Conservation (phyloP, 176 grass and related monocot species). For the Elaeis guineensis region DNA sequence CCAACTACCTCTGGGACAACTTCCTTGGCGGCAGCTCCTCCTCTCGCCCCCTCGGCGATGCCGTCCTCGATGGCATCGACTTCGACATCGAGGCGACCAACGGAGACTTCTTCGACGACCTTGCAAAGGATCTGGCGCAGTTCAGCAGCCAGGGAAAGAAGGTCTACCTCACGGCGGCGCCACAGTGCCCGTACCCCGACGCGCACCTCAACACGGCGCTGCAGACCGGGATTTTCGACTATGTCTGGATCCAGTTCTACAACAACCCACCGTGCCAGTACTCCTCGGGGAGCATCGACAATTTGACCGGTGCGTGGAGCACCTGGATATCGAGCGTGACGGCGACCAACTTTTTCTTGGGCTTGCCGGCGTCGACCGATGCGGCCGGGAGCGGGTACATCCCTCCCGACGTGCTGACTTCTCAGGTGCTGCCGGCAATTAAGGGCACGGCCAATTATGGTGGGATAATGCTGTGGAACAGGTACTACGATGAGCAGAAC, state of each 20-base stretch:
- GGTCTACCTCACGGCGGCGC: constrained; percentile 37
- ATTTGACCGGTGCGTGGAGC: constrained; percentile 35
- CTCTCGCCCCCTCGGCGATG: constrained; percentile 38
- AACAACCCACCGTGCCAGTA: constrained; percentile 69
- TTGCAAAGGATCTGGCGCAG: constrained; percentile 29
- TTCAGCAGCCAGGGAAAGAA: constrained; percentile 7
- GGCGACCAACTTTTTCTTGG: constrained; percentile 43
- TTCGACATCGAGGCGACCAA: constrained; percentile 47
- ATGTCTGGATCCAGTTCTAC: constrained; percentile 95
- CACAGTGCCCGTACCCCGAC: constrained; percentile 58
- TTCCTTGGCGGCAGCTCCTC: constrained; percentile 34
- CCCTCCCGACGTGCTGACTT: constrained; percentile 13
- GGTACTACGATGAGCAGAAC: constrained; percentile 32
- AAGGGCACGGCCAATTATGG: constrained; percentile 23
- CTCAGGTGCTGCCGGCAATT: constrained; percentile 32
- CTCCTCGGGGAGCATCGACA: constrained; percentile 17
- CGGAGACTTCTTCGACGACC: constrained; percentile 30
- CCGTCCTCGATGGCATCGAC: constrained; percentile 67
- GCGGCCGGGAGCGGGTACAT: constrained; percentile 42
- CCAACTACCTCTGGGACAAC: constrained; percentile 63
- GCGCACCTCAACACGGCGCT: constrained; percentile 26
- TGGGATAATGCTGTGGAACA: constrained; percentile 63
- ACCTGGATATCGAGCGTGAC: constrained; percentile 38
- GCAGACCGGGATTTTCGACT: constrained; percentile 55
- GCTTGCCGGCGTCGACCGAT: constrained; percentile 31